Evolutionary conservation across 345 rosid genomes (phyloP), one percentile per base, ranked within the genome.

Genomic region (Moricandia moricandioides): DNA sequence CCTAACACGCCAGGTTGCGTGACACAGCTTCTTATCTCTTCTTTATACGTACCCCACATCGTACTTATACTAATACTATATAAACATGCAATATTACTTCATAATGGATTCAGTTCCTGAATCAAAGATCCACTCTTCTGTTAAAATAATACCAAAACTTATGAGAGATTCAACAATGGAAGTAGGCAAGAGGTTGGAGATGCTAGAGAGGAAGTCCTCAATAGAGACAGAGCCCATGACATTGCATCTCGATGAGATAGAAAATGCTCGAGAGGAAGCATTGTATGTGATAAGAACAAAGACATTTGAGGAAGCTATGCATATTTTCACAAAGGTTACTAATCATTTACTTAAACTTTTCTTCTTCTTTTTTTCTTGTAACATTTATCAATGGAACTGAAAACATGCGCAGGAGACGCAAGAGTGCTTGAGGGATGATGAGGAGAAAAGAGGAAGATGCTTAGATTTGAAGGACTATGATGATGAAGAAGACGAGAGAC

Each of bases 221-320:
- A 78, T 78, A 60, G 81, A 78, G 24, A 72, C 78, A 5, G 81
- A 78, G 65, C 81, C 81, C 1, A 67, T 67, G 81, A 78, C 81
- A 8, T 60, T 78, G 9, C 60, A 61, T 78, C 59, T 78, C 2
- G 73, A 72, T n/a, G 70, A 78, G 40, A 7, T 78, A 2, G 64
- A 61, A 31, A 52, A 61, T 67, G 81, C 81, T 18, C 55, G 81
- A n/a, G 78, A 72, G 31, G 81, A 72, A 52, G 81, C 81, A 27
- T 27, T 72, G 54, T 72, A 0, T 66, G 70, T 78, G 1, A 13
- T 78, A 4, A 72, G 40, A 29, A 78, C 81, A 0, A 78, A 78
- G 9, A 78, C 78, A 13, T 51, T 61, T 27, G 14, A 78, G n/a
- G 73, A 78, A 72, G 81, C 81, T 67, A 13, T 72, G 59, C 31